Conservation (phyloP, 768 basidiomycete species). For the Pholiota microspora region DNA sequence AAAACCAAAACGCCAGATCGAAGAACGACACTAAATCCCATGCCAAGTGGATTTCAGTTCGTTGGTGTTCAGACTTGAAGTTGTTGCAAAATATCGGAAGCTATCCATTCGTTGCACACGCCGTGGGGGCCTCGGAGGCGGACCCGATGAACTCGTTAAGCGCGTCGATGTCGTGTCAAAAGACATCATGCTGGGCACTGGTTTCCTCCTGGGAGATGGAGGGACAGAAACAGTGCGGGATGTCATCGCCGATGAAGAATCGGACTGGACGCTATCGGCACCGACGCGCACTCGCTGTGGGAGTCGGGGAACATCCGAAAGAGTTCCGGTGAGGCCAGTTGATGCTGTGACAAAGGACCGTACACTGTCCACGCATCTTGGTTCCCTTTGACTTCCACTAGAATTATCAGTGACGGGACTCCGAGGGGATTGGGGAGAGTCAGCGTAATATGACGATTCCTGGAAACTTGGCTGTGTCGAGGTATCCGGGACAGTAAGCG, state of each 20-base stretch:
- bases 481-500: conserved; percentile 14
- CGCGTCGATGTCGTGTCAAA: conserved; percentile 7
- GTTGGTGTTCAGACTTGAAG: conserved; percentile 11
- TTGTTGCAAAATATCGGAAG: conserved; percentile 5
- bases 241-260: conserved; percentile 12
- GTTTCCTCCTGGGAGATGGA: conserved; percentile 4
- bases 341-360: conserved; percentile 2
- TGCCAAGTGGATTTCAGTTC: conserved; percentile 21
- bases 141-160: not conserved
- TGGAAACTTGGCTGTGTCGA: conserved; percentile 12
- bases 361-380: not conserved
- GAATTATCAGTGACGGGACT: not conserved
- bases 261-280: conserved; percentile 13
- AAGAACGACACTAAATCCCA: too few relatives aligned
- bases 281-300: conserved; percentile 1
- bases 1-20: too few relatives aligned
- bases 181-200: conserved; percentile 10
- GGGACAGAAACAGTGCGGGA: conserved; percentile 2
- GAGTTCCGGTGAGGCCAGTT: not conserved
- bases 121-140: not conserved
- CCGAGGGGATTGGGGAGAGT: conserved; percentile 6
- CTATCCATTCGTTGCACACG: conserved; percentile 2
- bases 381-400: not conserved
- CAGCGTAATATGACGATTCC: conserved; percentile 10
- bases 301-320: not conserved